Evolutionary conservation across 2,329 filamentous ascomycete genomes (phyloP), one percentile per base, ranked within the genome.

Genomic region (Talaromyces islandicus): DNA sequence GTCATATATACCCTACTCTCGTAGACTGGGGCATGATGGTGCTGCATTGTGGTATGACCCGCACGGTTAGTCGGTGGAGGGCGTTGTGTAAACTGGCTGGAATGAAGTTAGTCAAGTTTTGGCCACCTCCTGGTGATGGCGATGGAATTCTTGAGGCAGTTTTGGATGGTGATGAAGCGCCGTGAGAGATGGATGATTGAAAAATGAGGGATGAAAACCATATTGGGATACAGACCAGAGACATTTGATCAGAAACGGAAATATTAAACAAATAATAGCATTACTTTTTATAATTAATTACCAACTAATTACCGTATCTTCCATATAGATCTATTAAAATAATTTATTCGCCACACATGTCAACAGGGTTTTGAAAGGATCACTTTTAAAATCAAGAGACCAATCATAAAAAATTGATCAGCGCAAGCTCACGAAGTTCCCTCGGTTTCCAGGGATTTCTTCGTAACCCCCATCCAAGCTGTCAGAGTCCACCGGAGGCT

Each of bases 41-140:
- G 9, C 11, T 61, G 7, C 60, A 61, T 30, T 58, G 50, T 14
- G 60, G 60, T 30, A 58, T 58, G 60, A 58, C 56, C 9, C 43
- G 60, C n/a, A 62, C 60, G 11, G 57, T 60, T n/a, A 30, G 25
- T 12, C 43, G 41, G 27, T 62, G 60, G 60, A 50, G 41, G 12
- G 21, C 30, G 11, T n/a, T 62, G 35, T 41, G 53, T 12, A 57
- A 62, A 10, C 63, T 59, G 58, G 64, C 60, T 63, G 64, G 64
- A 65, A 69, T 63, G 60, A 51, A 9, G 57, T 68, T 62, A 62
- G 71, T 59, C 69, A 59, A 24, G 72, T 75, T 59, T 57, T 60
- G 57, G 57, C 38, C 56, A 4, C 60, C 56, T 25, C 60, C 56
- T 7, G 60, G 60, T 35, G 56, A 59, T 55, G 56, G 60, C 24